Conservation (phyloP, 2,329 filamentous ascomycete genomes). For the Xylaria sp. region DNA sequence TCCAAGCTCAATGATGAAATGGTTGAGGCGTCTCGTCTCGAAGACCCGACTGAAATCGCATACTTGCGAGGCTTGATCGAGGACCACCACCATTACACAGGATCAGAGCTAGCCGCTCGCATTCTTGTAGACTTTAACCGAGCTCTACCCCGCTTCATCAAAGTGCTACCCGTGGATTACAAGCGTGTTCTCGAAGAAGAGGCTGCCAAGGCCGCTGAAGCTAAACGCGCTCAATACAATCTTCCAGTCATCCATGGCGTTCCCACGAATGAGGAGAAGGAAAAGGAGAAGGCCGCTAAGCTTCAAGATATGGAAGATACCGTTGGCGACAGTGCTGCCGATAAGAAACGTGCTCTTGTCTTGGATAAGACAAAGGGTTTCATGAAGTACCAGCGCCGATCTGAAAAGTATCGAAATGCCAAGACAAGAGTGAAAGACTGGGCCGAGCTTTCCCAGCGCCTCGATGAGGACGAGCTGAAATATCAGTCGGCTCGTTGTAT, state of each 20-base stretch:
- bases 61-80: conserved; percentile 91
- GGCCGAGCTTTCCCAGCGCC: conserved; percentile 85
- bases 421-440: conserved; percentile 89
- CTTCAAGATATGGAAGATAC: conserved; percentile 90
- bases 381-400: conserved; percentile 93
- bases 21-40: conserved; percentile 86
- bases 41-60: conserved; percentile 86
- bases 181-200: conserved; percentile 90
- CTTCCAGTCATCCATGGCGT: conserved; percentile 77
- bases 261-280: conserved; percentile 64
- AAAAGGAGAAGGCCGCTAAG: conserved; percentile 66
- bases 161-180: conserved; percentile 93
- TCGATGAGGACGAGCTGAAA: conserved; percentile 94
- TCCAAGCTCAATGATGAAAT: conserved; percentile 97
- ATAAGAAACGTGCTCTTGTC: conserved; percentile 89
- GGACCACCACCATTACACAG: conserved; percentile 97
- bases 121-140: conserved; percentile 95
- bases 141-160: conserved; percentile 87
- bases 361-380: conserved; percentile 98
- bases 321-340: conserved; percentile 78
- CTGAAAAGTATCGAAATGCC: conserved; percentile 89
- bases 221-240: conserved; percentile 83
- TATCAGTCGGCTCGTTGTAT: conserved; percentile 97
- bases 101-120: conserved; percentile 90
- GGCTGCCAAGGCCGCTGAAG: conserved; percentile 81